phyloP scores from a whole-genome alignment of 1,284 basidiomycete genomes.

The Moesziomyces antarcticus region DNA sequence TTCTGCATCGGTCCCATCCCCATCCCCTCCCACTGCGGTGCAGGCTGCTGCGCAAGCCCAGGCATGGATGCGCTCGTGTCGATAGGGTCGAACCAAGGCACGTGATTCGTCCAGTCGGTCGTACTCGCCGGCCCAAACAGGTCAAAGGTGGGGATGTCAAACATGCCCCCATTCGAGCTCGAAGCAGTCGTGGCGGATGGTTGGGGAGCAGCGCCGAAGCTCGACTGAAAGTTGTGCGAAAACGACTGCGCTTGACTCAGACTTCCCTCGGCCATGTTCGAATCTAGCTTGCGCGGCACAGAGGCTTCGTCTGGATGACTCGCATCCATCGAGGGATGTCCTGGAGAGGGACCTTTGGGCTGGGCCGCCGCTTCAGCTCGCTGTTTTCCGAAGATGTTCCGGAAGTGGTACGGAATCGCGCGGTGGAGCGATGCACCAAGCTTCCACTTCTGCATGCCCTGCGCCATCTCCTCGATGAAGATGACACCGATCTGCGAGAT shows the following conservation, averaged over 20 bases:
- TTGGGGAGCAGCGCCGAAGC: background rate
- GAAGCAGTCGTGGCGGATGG: background rate
- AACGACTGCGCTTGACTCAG: conserved; percentile 18
- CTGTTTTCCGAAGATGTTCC: conserved; percentile 15
- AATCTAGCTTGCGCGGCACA: too few species aligned
- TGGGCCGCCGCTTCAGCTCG: background rate
- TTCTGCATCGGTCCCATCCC: conserved; percentile 7
- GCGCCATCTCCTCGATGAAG: conserved; percentile 45
- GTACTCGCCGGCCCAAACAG: conserved; percentile 21
- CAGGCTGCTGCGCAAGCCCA: background rate
- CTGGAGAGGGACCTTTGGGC: background rate
- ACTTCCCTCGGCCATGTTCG: conserved; percentile 6
- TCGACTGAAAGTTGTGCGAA: conserved; percentile 17
- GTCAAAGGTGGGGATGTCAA: conserved; percentile 46
- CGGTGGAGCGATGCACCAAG: conserved; percentile 34
- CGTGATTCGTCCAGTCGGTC: conserved; percentile 43
- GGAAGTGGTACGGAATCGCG: conserved; percentile 21
- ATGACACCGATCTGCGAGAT: conserved; percentile 46
- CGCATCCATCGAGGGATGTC: background rate
- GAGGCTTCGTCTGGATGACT: background rate
- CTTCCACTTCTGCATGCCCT: conserved; percentile 51
- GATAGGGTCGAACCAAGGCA: conserved; percentile 45
- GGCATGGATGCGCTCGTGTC: conserved; percentile 5
- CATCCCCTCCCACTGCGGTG: conserved; percentile 6
- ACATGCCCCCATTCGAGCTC: conserved; percentile 33